Evolutionary conservation across 2,329 filamentous ascomycete genomes (phyloP), one percentile per base, ranked within the genome.

Genomic region (Colletotrichum theobromicola): DNA sequence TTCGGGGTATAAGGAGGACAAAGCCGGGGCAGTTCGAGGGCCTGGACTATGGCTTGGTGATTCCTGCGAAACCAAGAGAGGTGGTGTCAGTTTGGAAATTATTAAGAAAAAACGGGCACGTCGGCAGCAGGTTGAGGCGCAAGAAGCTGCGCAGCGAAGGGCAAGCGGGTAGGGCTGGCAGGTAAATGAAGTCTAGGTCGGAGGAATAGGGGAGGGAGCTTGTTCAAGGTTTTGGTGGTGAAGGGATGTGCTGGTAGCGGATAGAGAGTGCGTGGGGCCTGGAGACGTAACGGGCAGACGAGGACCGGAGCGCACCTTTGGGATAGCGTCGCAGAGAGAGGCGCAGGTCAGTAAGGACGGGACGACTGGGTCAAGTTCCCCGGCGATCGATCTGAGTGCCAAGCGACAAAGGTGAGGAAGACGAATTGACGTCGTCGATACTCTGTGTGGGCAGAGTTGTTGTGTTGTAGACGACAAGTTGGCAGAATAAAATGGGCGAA

Each of bases 161-260:
- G 21, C 35, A 30, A 55, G 69, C 58, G 70, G 70, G 65, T 73
- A 69, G 50, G 60, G 70, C 64, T 70, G 70, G 70, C 70, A 75
- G 50, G 60, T 65, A 70, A 69, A 69, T 65, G 69, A 68, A 32
- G 70, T 60, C 50, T 69, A 34, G 21, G 46, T 57, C 35, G 32
- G 46, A 34, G 57, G 21, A 70, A 70, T 62, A 55, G 72, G 72
- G 62, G 28, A 66, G 55, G 57, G 28, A 74, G 72, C 71, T 64
- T 72, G 67, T 63, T 32, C 55, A 67, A 74, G 42, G 62, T 67
- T 67, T 72, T 50, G 62, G 55, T 50, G 57, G 62, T 72, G 72
- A 67, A 74, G 72, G 72, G 68, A 72, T 74, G 62, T 63, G 72
- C 72, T 74, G 28, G 72, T 58, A 72, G 46, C 68, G 68, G 53